Base-by-base conservation (phyloP, 2,329 filamentous ascomycete species). In the Verticillium nubilum region DNA sequence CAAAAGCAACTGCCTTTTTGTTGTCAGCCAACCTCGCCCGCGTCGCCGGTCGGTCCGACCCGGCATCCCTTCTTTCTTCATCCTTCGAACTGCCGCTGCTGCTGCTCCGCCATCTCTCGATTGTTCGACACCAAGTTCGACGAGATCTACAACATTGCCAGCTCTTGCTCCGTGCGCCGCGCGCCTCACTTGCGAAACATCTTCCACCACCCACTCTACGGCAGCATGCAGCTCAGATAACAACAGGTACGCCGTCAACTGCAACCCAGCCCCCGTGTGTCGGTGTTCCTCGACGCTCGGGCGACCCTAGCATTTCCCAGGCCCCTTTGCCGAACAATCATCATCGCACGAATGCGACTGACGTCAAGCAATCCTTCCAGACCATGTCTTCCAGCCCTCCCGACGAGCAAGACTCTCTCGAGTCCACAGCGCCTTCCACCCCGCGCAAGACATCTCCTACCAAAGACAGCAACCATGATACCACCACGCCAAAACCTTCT, bases 371-470 rank as follows among this genome's bases (percentile, higher is more conserved):
- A 23, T 19, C 42, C 25, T n/a, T n/a, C 9, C 25, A 64, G 62
- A 64, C 25, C 54, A 64, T 64, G 62, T 55, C 62, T 61, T 27
- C 62, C 35, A 58, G 61, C 59, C 58, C 59, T 19, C 57, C 62
- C 55, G 62, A 63, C 47, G 61, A 64, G 27, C 52, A 59, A 56
- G 62, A 56, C 57, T 33, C 62, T 53, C 35, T 53, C 17, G 59
- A 61, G 27, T 15, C 58, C 19, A 35, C 31, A 15, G 27, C 57
- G 6, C 57, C 62, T 19, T 27, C 53, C 28, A 47, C 58, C 10
- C 42, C 56, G 12, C 33, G 54, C 33, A 63, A 64, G 31, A 13
- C 55, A 17, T 15, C 25, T 29, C 52, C 52, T 28, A 7, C 52
- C 52, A n/a, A 28, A 12, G 28, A 53, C 27, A 28, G 6, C 52